Evolutionary conservation across 192 early-diverging fungal genomes (phyloP).

Genomic region (Coemansia sp.): DNA sequence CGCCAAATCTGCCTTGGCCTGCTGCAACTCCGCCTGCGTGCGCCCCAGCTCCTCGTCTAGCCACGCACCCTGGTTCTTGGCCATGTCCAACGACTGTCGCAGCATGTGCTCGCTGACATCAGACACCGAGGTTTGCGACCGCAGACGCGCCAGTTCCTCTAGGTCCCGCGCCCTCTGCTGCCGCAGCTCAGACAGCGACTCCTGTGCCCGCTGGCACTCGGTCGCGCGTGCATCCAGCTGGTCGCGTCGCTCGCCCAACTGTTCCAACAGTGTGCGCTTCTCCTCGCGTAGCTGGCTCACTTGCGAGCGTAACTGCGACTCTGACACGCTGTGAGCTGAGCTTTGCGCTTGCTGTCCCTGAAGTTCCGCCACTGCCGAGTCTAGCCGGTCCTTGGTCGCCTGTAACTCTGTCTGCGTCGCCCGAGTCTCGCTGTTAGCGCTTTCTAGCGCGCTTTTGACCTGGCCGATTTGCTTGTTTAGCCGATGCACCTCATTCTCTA

Average conservation of each 20-base stretch:
- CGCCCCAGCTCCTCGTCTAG: conserved; percentile 64
- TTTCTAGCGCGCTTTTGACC: conserved; percentile 31
- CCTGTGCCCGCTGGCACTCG: conserved; percentile 25
- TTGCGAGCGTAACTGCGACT: conserved; percentile 21
- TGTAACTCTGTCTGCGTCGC: conserved; percentile 17
- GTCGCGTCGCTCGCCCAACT: conserved; percentile 43
- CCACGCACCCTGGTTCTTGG: conserved; percentile 65
- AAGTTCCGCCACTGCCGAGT: not conserved
- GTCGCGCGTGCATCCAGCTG: conserved; percentile 32
- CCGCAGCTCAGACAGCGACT: conserved; percentile 31
- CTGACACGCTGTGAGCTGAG: conserved; percentile 1
- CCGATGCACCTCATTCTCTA: conserved; percentile 50
- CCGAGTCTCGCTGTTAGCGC: conserved; percentile 15
- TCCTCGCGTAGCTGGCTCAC: conserved; percentile 32
- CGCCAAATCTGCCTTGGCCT: conserved; percentile 37
- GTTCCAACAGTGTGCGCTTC: conserved; percentile 36
- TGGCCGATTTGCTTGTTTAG: conserved; percentile 45
- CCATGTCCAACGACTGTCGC: conserved; percentile 64
- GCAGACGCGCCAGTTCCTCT: conserved; percentile 40
- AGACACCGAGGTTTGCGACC: conserved; percentile 33
- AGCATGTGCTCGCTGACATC: conserved; percentile 51
- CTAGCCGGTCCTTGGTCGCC: conserved; percentile 16
- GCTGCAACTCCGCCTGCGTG: conserved; percentile 49
- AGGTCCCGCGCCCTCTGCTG: conserved; percentile 28
- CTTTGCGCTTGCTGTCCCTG: conserved; percentile 16